Conservation (phyloP, 73 alveolate species). For the Paramecium sonneborni region DNA sequence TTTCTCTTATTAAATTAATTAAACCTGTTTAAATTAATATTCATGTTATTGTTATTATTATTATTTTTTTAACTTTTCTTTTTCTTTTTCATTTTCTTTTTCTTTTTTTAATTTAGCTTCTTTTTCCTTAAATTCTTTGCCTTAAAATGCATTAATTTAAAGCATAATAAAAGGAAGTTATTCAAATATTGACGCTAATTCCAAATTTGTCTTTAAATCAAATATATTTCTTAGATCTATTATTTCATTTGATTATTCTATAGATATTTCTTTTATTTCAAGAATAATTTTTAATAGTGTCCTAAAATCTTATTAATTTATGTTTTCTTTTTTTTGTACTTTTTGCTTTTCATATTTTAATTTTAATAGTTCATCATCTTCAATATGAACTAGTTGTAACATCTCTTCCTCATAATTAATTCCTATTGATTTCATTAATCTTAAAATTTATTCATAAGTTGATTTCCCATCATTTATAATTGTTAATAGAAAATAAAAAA, state of each 20-base stretch:
- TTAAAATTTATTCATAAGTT: background rate
- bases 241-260: background rate
- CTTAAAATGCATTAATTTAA: background rate
- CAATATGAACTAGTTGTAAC: background rate
- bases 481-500: background rate
- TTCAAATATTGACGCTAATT: no score
- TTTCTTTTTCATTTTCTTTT: no score
- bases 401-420: background rate
- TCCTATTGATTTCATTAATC: background rate
- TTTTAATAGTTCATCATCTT: background rate
- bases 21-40: no score
- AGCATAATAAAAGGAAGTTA: background rate
- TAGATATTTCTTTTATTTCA: background rate
- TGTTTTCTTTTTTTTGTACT: background rate
- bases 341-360: background rate
- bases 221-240: background rate
- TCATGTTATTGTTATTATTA: no score
- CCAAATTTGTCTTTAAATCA: background rate
- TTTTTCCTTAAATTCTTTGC: no score
- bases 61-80: background rate
- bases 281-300: background rate
- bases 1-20: no score
- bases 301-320: background rate
- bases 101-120: no score
- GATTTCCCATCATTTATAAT: background rate